phyloP scores from a whole-genome alignment of 768 basidiomycete species.

The Calvatia gigantea region DNA sequence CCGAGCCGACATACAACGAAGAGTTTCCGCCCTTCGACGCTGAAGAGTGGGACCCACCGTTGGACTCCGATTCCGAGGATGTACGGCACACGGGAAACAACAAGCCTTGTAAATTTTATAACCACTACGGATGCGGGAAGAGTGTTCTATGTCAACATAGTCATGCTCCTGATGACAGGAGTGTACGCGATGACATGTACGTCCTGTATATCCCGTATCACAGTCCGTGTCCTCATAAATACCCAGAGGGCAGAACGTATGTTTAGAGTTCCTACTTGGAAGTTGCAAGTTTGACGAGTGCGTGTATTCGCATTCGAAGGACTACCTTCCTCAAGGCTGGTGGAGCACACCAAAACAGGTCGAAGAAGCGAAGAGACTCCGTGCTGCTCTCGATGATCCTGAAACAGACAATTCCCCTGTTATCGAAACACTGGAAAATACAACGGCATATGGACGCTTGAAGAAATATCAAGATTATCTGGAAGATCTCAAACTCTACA shows the following conservation, averaged over 20 bases:
- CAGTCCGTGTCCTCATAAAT: background rate
- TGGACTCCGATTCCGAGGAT: conserved; percentile 52
- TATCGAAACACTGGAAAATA: background rate
- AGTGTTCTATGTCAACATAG: conserved; percentile 42
- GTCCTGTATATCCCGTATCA: conserved; percentile 17
- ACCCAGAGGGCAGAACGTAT: conserved; percentile 46
- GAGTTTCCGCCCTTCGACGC: conserved; percentile 32
- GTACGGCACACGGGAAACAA: conserved; percentile 49
- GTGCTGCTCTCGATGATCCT: background rate
- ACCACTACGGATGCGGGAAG: conserved; percentile 45
- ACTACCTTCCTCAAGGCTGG: conserved; percentile 31
- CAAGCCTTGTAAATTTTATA: conserved; percentile 54
- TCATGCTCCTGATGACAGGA: conserved; percentile 53
- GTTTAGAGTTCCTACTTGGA: conserved; percentile 35
- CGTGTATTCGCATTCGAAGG: conserved; percentile 38
- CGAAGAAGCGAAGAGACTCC: background rate
- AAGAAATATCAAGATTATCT: background rate
- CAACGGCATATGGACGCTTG: background rate
- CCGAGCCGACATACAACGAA: conserved; percentile 25
- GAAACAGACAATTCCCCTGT: background rate
- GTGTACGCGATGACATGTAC: conserved; percentile 52
- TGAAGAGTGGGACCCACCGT: conserved; percentile 32
- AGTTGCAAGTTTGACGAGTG: conserved; percentile 40
- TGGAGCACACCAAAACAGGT: conserved; percentile 24
- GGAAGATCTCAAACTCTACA: background rate